These are phyloP conservation scores for Martiniozyma asiatica DNA, from an alignment of 1,139 yeast genomes.

Conservation along the genomic window DNA sequence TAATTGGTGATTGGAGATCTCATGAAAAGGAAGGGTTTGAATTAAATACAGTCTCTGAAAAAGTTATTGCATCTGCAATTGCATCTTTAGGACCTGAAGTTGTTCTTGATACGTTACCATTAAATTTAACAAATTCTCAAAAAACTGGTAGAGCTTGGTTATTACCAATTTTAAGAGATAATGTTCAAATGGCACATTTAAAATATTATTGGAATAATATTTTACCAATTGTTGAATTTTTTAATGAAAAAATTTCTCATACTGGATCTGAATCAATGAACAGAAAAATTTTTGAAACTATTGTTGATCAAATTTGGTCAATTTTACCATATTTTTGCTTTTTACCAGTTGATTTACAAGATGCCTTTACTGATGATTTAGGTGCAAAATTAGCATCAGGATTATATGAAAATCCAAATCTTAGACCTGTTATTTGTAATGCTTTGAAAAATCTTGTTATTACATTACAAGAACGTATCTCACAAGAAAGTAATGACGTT, in stretches of 20 bases:
- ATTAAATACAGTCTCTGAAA: slow-evolving; percentile 67
- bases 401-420: slow-evolving; percentile 61
- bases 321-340: slow-evolving; percentile 83
- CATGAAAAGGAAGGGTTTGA: slow-evolving; percentile 61
- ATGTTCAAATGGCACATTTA: slow-evolving; percentile 61
- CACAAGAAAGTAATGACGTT: slow-evolving; percentile 50
- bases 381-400: slow-evolving; percentile 68
- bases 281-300: slow-evolving; percentile 65
- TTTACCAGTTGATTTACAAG: slow-evolving; percentile 61
- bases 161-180: slow-evolving; percentile 83
- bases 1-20: slow-evolving; percentile 81
- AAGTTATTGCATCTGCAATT: slow-evolving; percentile 67
- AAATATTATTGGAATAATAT: slow-evolving; percentile 50
- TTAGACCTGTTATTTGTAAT: slow-evolving; percentile 72
- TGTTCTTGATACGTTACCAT: slow-evolving; percentile 62
- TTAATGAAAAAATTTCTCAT: slow-evolving; percentile 35
- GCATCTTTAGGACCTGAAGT: slow-evolving; percentile 77
- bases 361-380: slow-evolving; percentile 59
- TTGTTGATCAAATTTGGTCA: slow-evolving; percentile 87
- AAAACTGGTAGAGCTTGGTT: slow-evolving; percentile 83
- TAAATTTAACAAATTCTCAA: slow-evolving; percentile 49
- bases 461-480: slow-evolving; percentile 53
- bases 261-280: slow-evolving; percentile 48
- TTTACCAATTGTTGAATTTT: slow-evolving; percentile 55
- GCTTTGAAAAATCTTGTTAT: slow-evolving; percentile 70